These are phyloP conservation scores for Syzygium jambos DNA, from an alignment of 345 rosid genomes.

Conservation along the genomic window DNA sequence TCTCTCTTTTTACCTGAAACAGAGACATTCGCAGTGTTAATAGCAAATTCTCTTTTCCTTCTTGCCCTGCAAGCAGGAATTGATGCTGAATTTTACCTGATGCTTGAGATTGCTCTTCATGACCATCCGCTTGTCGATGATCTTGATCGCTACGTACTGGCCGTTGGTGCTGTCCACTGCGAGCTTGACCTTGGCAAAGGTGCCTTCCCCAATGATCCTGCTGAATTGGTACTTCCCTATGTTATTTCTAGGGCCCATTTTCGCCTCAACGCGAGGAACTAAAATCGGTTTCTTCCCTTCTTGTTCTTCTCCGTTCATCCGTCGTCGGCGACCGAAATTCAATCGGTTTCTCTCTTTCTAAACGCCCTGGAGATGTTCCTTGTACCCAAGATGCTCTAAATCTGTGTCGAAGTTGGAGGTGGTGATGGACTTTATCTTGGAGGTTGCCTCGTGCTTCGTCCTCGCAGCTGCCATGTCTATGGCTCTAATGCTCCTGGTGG, in stretches of 20 bases:
- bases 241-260: constrained; percentile 41
- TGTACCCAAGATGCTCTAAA: not conserved
- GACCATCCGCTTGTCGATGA: constrained; percentile 69
- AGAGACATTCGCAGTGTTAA: not conserved
- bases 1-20: constrained; percentile 68
- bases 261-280: not conserved
- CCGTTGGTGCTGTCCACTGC: constrained; percentile 57
- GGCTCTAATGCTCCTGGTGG: not conserved
- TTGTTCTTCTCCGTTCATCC: not conserved
- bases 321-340: not conserved
- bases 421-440: not conserved
- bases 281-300: not conserved
- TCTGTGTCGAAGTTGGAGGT: not conserved
- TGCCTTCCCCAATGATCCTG: constrained; percentile 79
- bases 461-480: not conserved
- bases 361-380: constrained; percentile 12
- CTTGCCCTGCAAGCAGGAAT: not conserved
- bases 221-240: constrained; percentile 68
- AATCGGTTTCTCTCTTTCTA: not conserved
- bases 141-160: constrained; percentile 60
- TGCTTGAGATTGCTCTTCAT: constrained; percentile 56
- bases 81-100: constrained; percentile 24
- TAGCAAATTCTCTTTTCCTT: not conserved
- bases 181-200: constrained; percentile 85
- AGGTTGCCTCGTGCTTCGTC: not conserved